These are phyloP conservation scores for Umbilicus rupestris DNA, from an alignment of 164 flowering plant species.

Conservation along the genomic window DNA sequence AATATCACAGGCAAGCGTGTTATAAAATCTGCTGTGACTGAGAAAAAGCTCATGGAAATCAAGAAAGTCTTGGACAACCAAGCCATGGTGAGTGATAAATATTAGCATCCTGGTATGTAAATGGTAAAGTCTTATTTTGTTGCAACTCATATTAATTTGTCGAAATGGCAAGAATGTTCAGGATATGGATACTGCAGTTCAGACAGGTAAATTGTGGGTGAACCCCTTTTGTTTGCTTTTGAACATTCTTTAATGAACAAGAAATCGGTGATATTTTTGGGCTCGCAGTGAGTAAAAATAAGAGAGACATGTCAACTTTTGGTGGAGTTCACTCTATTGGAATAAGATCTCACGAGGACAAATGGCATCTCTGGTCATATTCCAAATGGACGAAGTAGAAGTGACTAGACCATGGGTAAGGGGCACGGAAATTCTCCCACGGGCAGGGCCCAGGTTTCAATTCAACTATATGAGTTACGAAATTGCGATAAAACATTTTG, in stretches of 20 bases:
- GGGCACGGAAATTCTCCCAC: constrained; percentile 55
- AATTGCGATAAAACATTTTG: too few species aligned
- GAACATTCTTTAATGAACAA: not conserved
- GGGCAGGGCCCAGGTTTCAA: constrained; percentile 50
- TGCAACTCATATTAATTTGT: not conserved
- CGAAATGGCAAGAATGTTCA: constrained; percentile 14
- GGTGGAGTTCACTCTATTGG: constrained; percentile 80
- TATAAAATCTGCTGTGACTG: not conserved
- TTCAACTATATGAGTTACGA: not conserved
- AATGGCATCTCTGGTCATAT: constrained; percentile 28
- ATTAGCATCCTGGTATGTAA: not conserved
- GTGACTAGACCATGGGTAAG: constrained; percentile 30
- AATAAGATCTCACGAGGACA: constrained; percentile 76
- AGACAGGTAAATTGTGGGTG: constrained; percentile 18
- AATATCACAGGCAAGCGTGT: constrained; percentile 50
- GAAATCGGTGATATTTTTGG: not conserved
- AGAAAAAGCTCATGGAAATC: constrained; percentile 2
- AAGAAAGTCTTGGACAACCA: not conserved
- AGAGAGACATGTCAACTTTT: constrained; percentile 55
- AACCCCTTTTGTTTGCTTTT: constrained; percentile 19
- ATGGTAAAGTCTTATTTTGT: not conserved
- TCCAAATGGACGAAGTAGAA: constrained; percentile 35
- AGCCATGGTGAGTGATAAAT: constrained; percentile 10
- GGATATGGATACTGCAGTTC: constrained; percentile 29
- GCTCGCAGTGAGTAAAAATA: constrained; percentile 22